phyloP scores from a whole-genome alignment of 2,329 filamentous ascomycete genomes.

The Aplosporella prunicola region DNA sequence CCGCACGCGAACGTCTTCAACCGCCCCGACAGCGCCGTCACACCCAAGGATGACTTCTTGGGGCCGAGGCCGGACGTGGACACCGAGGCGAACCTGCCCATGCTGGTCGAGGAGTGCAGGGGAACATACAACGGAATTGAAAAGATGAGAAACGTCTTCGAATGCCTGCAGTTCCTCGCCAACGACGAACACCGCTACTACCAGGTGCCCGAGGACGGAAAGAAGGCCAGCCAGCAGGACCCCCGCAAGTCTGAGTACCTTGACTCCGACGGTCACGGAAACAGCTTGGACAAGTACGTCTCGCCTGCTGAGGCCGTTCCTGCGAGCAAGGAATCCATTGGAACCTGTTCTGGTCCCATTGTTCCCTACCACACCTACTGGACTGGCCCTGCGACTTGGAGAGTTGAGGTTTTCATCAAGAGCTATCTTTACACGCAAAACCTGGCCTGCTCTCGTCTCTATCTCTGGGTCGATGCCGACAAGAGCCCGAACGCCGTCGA shows the following conservation, averaged over 20 bases:
- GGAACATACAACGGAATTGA: slow-evolving; percentile 44
- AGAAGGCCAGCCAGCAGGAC: slow-evolving; percentile 33
- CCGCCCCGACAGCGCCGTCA: slow-evolving; percentile 41
- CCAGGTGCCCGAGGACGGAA: slow-evolving; percentile 32
- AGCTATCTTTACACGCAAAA: slow-evolving; percentile 49
- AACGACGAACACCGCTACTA: slow-evolving; percentile 42
- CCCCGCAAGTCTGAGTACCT: slow-evolving; percentile 34
- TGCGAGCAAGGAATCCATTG: slow-evolving; percentile 33
- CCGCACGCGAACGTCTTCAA: slow-evolving; percentile 46
- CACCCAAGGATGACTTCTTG: slow-evolving; percentile 43
- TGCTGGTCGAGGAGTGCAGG: slow-evolving; percentile 44
- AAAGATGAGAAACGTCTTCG: slow-evolving; percentile 46
- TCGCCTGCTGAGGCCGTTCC: slow-evolving; percentile 26
- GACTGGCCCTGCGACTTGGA: slow-evolving; percentile 48
- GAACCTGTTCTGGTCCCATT: slow-evolving; percentile 47
- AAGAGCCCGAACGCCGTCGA: slow-evolving; percentile 41
- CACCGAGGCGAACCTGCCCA: slow-evolving; percentile 43
- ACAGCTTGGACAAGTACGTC: slow-evolving; percentile 29
- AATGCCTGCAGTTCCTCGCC: slow-evolving; percentile 44
- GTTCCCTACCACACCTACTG: slow-evolving; percentile 49
- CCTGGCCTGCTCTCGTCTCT: slow-evolving; percentile 44
- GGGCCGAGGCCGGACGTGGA: slow-evolving; percentile 43
- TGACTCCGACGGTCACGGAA: slow-evolving; percentile 33
- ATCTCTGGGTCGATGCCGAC: slow-evolving; percentile 47
- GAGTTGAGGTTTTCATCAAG: slow-evolving; percentile 48